A percentile compares a stretch with the other conserved stretches of the same genome.
Evolutionary conservation across 176 grass and related monocot genomes (phyloP).

Genomic region (Rhynchospora tenuis): DNA sequence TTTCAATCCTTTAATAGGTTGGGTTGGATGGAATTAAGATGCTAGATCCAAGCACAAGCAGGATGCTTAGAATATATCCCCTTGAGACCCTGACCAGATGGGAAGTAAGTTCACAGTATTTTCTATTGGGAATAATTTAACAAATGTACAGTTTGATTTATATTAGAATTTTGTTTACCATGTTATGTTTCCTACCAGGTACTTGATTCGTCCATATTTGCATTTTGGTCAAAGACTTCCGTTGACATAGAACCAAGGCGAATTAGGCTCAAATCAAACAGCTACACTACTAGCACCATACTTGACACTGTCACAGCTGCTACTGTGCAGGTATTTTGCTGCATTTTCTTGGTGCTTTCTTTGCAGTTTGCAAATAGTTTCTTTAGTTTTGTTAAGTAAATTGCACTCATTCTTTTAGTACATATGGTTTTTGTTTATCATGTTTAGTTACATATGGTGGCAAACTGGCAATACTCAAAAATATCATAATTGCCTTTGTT

Average conservation of each 20-base stretch:
- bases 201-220: slow-evolving; percentile 82
- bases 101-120: slow-evolving; percentile 52
- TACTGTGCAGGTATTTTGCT: slow-evolving; percentile 63
- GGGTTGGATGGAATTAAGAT: slow-evolving; percentile 99
- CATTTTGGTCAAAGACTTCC: slow-evolving; percentile 95
- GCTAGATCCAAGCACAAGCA: slow-evolving; percentile 89
- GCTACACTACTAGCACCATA: slow-evolving; percentile 88
- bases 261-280: slow-evolving; percentile 94
- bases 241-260: slow-evolving; percentile 84
- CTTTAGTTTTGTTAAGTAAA: not conserved
- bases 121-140: not conserved
- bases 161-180: slow-evolving; percentile 11
- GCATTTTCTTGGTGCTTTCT: slow-evolving; percentile 4
- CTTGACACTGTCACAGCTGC: slow-evolving; percentile 94
- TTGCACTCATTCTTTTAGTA: not conserved
- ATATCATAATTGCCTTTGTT: not conserved
- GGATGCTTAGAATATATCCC: slow-evolving; percentile 79
- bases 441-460: not conserved
- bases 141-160: not conserved
- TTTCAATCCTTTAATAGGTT: slow-evolving; percentile 38
- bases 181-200: slow-evolving; percentile 44
- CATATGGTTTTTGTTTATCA: no score
- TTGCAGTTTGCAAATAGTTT: not conserved
- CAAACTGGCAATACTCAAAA: not conserved
- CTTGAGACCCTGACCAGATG: slow-evolving; percentile 95